Evolutionary conservation across 1,284 basidiomycete species (phyloP).

Genomic region (Golubevia pallescens): DNA sequence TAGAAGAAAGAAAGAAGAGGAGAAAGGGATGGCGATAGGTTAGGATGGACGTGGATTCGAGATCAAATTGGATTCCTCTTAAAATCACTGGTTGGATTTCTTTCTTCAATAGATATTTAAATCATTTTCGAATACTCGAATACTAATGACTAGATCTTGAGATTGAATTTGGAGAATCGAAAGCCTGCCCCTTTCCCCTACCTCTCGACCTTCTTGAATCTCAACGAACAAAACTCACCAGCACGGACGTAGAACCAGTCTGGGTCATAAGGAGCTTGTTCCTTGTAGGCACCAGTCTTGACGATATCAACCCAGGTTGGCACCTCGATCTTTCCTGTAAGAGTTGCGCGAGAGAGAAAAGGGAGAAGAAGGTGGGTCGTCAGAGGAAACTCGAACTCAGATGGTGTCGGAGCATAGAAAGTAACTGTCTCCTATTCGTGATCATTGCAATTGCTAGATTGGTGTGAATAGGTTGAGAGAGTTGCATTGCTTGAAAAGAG

Average conservation of each 20-base stretch:
- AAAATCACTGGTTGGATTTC: too few species aligned
- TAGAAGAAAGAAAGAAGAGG: slow-evolving; percentile 4
- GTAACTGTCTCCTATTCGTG: too few species aligned
- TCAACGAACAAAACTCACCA: slow-evolving; percentile 70
- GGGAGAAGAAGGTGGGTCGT: background rate
- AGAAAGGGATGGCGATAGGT: background rate
- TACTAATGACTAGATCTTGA: too few species aligned
- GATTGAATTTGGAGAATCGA: background rate
- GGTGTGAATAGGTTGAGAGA: too few species aligned
- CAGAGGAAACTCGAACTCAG: background rate
- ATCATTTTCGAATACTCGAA: too few species aligned
- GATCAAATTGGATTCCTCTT: too few species aligned
- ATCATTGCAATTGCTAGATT: too few species aligned
- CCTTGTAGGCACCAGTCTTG: slow-evolving; percentile 97
- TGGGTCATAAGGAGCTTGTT: slow-evolving; percentile 97
- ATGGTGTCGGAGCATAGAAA: too few species aligned
- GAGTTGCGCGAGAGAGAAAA: background rate
- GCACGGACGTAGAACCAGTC: slow-evolving; percentile 99
- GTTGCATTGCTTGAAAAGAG: too few species aligned
- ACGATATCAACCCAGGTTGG: slow-evolving; percentile 99
- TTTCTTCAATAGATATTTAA: too few species aligned
- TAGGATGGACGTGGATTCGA: too few species aligned
- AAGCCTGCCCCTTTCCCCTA: background rate
- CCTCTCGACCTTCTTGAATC: too few species aligned
- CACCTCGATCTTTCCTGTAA: slow-evolving; percentile 86